Conservation (phyloP, 2,329 filamentous ascomycete genomes). For the Venturia oleaginea region DNA sequence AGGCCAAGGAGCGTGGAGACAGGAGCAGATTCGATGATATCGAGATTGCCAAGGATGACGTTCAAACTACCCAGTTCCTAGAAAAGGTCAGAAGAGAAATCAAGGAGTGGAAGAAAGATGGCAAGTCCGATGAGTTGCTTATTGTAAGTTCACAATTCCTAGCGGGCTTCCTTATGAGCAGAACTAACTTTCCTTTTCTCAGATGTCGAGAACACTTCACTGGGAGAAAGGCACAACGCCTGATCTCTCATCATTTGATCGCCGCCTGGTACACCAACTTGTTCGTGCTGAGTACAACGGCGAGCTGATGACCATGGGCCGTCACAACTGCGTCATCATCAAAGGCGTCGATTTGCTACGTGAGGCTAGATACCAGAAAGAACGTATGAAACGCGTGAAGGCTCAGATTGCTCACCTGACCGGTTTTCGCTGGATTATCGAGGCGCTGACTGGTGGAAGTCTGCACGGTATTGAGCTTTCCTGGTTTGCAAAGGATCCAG, state of each 20-base stretch:
- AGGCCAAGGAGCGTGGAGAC: constrained; percentile 35
- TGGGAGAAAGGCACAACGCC: not conserved
- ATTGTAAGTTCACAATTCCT: not conserved
- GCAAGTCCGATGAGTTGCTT: constrained; percentile 16
- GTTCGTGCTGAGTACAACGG: constrained; percentile 52
- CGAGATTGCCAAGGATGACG: constrained; percentile 42
- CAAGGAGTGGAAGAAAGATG: constrained; percentile 35
- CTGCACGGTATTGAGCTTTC: constrained; percentile 29
- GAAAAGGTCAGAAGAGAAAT: constrained; percentile 37
- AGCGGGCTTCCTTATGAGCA: not conserved
- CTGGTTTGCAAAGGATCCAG: constrained; percentile 27
- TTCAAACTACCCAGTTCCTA: constrained; percentile 44
- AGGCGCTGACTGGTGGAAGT: constrained; percentile 34
- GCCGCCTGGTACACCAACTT: constrained; percentile 56
- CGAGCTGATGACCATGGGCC: constrained; percentile 31
- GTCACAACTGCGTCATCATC: constrained; percentile 35
- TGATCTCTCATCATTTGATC: constrained; percentile 42
- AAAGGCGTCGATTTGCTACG: constrained; percentile 32
- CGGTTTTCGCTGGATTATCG: constrained; percentile 42
- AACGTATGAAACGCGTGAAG: constrained; percentile 29
- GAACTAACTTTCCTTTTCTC: not conserved
- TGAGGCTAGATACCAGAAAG: constrained; percentile 26
- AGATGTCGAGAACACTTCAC: constrained; percentile 6
- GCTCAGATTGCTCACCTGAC: constrained; percentile 32
- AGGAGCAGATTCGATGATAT: constrained; percentile 35